Evolutionary conservation across 2,329 filamentous ascomycete species (phyloP).

Genomic region (Arthroderma uncinatum): DNA sequence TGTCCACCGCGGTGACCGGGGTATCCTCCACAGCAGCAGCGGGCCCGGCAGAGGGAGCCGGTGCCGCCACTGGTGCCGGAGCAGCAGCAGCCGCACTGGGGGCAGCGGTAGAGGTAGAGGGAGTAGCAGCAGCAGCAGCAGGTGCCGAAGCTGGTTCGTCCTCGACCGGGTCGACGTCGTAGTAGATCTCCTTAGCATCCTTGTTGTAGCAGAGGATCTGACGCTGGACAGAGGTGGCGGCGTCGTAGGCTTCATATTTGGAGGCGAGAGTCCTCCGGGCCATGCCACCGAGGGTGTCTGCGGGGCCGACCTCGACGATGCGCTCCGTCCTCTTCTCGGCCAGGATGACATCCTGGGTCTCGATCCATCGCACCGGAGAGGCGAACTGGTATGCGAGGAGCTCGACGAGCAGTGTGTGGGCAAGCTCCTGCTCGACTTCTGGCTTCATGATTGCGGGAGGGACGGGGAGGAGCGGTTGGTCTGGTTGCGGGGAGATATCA

Average conservation of each 20-base stretch:
- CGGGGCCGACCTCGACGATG: constrained; percentile 93
- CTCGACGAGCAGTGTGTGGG: constrained; percentile 95
- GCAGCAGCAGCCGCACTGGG: constrained; percentile 38
- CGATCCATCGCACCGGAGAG: constrained; percentile 98
- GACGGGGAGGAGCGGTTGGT: not conserved
- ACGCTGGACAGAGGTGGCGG: constrained; percentile 87
- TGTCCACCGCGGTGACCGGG: constrained; percentile 78
- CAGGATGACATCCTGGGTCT: constrained; percentile 98
- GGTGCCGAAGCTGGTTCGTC: constrained; percentile 61
- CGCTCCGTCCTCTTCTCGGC: constrained; percentile 91
- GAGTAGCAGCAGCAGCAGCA: constrained; percentile 32
- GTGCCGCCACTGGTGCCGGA: constrained; percentile 44
- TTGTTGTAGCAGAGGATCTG: constrained; percentile 99
- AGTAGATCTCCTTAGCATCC: constrained; percentile 98
- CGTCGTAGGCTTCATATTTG: constrained; percentile 98
- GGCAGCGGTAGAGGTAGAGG: constrained; percentile 31
- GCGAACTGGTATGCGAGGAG: constrained; percentile 98
- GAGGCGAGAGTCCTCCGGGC: constrained; percentile 88
- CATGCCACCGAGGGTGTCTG: constrained; percentile 95
- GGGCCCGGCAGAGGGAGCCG: constrained; percentile 62
- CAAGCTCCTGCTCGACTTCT: constrained; percentile 98
- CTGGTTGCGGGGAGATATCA: not conserved
- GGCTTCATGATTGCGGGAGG: constrained; percentile 63
- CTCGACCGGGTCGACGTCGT: constrained; percentile 89
- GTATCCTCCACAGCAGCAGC: constrained; percentile 76